Evolutionary conservation across 768 basidiomycete species (phyloP).

Genomic region (Asterophora lycoperdoides): DNA sequence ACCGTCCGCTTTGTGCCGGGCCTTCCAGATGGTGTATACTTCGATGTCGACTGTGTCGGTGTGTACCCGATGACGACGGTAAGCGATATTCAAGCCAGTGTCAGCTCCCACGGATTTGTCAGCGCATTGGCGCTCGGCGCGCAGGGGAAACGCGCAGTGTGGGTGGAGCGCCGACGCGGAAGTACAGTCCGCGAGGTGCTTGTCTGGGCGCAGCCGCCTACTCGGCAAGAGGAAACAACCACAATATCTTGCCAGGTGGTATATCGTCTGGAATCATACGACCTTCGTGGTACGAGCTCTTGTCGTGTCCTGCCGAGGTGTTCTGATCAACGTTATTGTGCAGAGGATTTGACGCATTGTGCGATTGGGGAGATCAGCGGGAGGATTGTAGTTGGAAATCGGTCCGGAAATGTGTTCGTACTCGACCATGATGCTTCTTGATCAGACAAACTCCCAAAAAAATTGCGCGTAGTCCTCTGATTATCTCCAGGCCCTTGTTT

Average conservation of each 20-base stretch:
- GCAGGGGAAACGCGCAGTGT: constrained; percentile 48
- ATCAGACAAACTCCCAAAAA: neutral
- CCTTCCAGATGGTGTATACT: constrained; percentile 16
- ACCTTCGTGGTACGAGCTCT: constrained; percentile 32
- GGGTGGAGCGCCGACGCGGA: constrained; percentile 48
- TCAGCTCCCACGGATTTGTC: constrained; percentile 41
- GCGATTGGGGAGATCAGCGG: constrained; percentile 44
- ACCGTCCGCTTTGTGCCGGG: constrained; percentile 16
- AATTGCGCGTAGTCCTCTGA: too few species aligned
- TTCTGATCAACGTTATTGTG: neutral
- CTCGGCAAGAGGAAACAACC: constrained; percentile 8
- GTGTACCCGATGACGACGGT: constrained; percentile 38
- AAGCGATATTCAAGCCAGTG: constrained; percentile 3
- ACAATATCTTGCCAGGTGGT: constrained; percentile 29
- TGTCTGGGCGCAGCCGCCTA: constrained; percentile 30
- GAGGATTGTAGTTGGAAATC: constrained; percentile 37
- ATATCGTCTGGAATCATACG: constrained; percentile 32
- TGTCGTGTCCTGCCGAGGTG: neutral
- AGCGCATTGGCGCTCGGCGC: constrained; percentile 45
- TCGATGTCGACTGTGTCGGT: constrained; percentile 40
- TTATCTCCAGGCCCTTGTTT: too few species aligned
- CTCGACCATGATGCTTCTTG: constrained; percentile 17
- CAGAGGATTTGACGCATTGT: constrained; percentile 45
- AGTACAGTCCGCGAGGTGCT: constrained; percentile 41
- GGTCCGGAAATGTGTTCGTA: constrained; percentile 36